Conservation (phyloP, 169 alveolate genomes). For the Cryptosporidium baileyi region DNA sequence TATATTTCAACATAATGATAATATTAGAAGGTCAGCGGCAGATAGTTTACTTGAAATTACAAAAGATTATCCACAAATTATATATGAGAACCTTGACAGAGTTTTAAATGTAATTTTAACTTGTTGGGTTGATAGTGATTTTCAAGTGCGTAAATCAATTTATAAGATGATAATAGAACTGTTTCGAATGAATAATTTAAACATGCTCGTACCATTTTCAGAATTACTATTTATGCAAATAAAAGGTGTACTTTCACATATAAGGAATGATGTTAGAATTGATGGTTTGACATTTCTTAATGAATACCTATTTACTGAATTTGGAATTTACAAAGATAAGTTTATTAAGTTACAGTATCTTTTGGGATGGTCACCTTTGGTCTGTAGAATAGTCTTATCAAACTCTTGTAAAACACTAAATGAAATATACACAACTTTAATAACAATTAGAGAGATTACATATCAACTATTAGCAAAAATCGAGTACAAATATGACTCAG, state of each 20-base stretch:
- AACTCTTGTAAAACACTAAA: background rate
- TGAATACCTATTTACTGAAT: conserved; percentile 16
- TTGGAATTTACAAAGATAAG: conserved; percentile 30
- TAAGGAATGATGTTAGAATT: conserved; percentile 46
- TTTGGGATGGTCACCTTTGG: conserved; percentile 53
- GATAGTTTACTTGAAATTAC: conserved; percentile 19
- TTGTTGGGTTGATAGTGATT: conserved; percentile 61
- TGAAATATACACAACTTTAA: background rate
- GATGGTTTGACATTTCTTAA: conserved; percentile 42
- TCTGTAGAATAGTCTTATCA: conserved; percentile 32
- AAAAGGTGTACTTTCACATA: conserved; percentile 21
- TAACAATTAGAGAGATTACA: conserved; percentile 1
- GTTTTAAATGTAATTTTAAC: conserved; percentile 23
- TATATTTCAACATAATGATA: conserved; percentile 29
- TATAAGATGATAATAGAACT: conserved; percentile 8
- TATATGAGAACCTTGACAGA: conserved; percentile 45
- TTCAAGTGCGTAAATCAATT: background rate
- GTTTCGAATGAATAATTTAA: background rate
- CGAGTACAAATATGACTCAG: background rate
- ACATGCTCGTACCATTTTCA: conserved; percentile 4
- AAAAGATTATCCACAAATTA: conserved; percentile 32
- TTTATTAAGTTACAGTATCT: conserved; percentile 9
- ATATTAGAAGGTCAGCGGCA: conserved; percentile 30
- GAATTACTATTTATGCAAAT: conserved; percentile 34
- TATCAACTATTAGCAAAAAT: background rate